phyloP scores from a whole-genome alignment of 2,329 filamentous ascomycete genomes.

The Dactylellina cionopaga region DNA sequence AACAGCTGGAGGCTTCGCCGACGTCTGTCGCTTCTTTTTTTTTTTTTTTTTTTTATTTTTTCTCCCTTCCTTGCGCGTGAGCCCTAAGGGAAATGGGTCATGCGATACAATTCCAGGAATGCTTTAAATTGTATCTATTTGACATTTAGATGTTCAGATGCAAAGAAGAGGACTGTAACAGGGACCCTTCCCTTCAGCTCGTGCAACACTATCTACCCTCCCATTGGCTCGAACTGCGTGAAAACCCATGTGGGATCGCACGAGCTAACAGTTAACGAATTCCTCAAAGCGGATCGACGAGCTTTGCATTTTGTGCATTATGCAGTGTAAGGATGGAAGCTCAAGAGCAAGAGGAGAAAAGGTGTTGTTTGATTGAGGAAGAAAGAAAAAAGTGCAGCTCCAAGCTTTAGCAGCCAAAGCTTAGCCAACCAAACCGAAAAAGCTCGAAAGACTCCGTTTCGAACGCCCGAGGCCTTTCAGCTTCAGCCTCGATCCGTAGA shows the following conservation, averaged over 20 bases:
- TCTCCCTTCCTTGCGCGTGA: not conserved
- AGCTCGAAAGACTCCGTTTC: not conserved
- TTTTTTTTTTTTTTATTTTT: not conserved
- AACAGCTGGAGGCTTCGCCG: too few species aligned
- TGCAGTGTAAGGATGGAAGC: slow-evolving; percentile 21
- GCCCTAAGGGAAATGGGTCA: slow-evolving; percentile 32
- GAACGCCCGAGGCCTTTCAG: not conserved
- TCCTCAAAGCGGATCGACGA: slow-evolving; percentile 46
- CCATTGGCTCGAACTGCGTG: slow-evolving; percentile 29
- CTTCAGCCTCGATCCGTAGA: slow-evolving; percentile 1
- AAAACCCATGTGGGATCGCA: slow-evolving; percentile 18
- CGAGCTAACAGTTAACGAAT: slow-evolving; percentile 41
- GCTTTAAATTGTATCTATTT: not conserved
- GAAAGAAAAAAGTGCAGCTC: slow-evolving; percentile 19
- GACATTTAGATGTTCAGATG: slow-evolving; percentile 21
- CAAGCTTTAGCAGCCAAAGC: slow-evolving; percentile 30
- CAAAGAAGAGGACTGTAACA: slow-evolving; percentile 11
- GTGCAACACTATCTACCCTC: slow-evolving; percentile 47
- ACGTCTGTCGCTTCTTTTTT: too few species aligned
- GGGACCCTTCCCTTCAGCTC: slow-evolving; percentile 21
- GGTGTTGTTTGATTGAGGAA: slow-evolving; percentile 7
- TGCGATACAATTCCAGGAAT: slow-evolving; percentile 31
- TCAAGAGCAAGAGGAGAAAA: not conserved
- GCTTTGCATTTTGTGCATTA: slow-evolving; percentile 9
- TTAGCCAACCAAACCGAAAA: not conserved